Evolutionary conservation across 441 rosid genomes (phyloP).

Genomic region (Syzygium syzygioides): DNA sequence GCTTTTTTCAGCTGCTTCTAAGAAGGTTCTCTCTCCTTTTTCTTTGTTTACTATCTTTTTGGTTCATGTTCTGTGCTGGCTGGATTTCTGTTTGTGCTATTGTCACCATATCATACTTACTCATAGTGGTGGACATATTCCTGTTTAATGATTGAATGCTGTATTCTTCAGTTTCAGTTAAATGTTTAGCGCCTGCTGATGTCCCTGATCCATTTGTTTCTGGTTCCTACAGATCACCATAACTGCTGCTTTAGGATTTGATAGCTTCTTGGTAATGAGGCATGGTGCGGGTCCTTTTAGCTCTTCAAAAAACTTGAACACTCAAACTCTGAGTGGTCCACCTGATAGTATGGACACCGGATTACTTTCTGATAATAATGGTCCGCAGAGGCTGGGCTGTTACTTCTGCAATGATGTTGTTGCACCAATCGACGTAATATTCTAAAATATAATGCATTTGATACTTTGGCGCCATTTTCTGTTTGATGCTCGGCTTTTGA

Average conservation of each 20-base stretch:
- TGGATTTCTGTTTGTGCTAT: not conserved
- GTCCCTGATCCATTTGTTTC: not conserved
- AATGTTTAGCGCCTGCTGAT: not conserved
- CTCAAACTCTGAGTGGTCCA: constrained; percentile 18
- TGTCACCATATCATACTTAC: not conserved
- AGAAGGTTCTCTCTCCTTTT: constrained; percentile 47
- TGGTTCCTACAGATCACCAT: constrained; percentile 55
- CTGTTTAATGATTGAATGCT: not conserved
- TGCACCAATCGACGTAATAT: constrained; percentile 86
- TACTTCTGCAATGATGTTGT: constrained; percentile 98
- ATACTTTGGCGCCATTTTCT: not conserved
- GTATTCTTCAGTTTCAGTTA: not conserved
- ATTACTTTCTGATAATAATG: constrained; percentile 25
- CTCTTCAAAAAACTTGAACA: constrained; percentile 16
- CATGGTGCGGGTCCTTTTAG: constrained; percentile 82
- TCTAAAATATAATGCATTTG: not conserved
- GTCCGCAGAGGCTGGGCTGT: constrained; percentile 69
- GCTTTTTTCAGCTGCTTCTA: constrained; percentile 69
- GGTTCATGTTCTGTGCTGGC: not conserved
- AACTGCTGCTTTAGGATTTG: constrained; percentile 89
- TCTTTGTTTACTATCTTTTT: not conserved
- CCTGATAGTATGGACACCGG: constrained; percentile 37
- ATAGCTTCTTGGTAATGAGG: constrained; percentile 95
- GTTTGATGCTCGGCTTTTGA: constrained; percentile 5
- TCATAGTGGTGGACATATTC: not conserved